Conservation (phyloP, 2,329 filamentous ascomycete genomes). For the Rhynchosporium agropyri region DNA sequence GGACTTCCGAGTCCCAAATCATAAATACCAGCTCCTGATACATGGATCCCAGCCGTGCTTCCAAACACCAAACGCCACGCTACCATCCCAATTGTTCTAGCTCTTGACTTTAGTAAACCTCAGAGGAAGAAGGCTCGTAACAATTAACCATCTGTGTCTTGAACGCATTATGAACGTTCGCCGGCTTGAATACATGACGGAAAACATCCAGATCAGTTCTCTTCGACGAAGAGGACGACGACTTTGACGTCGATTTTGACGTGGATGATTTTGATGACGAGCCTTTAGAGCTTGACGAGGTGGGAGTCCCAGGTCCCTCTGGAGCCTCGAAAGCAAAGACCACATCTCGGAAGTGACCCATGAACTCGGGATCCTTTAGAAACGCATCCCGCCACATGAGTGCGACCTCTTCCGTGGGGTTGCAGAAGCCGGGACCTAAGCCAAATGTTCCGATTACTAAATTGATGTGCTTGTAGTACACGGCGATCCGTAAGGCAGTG, state of each 20-base stretch:
- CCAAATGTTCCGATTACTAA: constrained; percentile 68
- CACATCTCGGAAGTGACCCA: constrained; percentile 62
- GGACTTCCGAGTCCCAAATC: background rate
- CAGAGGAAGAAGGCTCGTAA: constrained; percentile 6
- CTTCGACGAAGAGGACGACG: constrained; percentile 42
- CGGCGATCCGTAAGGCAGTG: constrained; percentile 70
- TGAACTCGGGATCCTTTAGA: constrained; percentile 63
- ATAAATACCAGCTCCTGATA: background rate
- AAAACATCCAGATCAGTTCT: constrained; percentile 56
- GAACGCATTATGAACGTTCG: constrained; percentile 44
- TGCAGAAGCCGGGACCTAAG: constrained; percentile 63
- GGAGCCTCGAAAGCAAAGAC: constrained; percentile 67
- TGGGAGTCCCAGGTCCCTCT: constrained; percentile 48
- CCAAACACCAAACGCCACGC: constrained; percentile 20
- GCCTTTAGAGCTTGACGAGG: constrained; percentile 26
- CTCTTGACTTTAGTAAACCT: background rate
- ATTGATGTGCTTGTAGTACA: constrained; percentile 57
- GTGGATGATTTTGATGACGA: constrained; percentile 25
- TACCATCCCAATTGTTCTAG: background rate
- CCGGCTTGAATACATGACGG: constrained; percentile 52
- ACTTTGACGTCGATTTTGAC: constrained; percentile 29
- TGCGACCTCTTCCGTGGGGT: constrained; percentile 66
- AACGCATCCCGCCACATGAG: constrained; percentile 68
- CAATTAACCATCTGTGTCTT: constrained; percentile 26
- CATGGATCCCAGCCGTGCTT: background rate